Conservation (phyloP, 768 basidiomycete species). For the Rhodotorula babjevae region DNA sequence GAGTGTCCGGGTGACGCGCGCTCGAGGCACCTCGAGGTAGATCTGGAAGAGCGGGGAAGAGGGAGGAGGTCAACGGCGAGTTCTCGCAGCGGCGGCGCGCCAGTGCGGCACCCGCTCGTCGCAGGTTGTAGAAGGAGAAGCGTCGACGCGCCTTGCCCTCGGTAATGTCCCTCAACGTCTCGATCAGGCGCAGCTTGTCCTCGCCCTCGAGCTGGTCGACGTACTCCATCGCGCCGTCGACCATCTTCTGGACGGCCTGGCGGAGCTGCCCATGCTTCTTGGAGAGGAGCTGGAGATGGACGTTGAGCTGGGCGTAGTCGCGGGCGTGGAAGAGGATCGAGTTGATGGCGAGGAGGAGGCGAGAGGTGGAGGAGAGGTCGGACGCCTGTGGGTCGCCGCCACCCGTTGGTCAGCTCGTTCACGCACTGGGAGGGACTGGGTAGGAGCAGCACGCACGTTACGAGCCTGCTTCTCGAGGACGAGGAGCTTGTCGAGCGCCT, state of each 20-base stretch:
- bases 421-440: not conserved
- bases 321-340: conserved; percentile 67
- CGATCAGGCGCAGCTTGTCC: conserved; percentile 79
- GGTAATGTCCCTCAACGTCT: conserved; percentile 82
- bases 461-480: conserved; percentile 89
- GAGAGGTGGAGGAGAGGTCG: conserved; percentile 84
- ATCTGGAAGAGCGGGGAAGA: conserved; percentile 56
- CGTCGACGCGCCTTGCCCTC: conserved; percentile 78
- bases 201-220: conserved; percentile 70
- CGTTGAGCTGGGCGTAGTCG: conserved; percentile 52
- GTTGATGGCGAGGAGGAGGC: conserved; percentile 68
- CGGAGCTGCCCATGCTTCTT: conserved; percentile 98
- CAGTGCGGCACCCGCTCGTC: no score
- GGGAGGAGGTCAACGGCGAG: not conserved
- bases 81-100: no score
- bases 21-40: conserved; percentile 92
- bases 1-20: conserved; percentile 82
- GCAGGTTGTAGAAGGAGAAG: not conserved
- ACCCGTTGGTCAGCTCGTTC: no score
- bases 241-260: conserved; percentile 80
- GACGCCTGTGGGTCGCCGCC: conserved; percentile 60
- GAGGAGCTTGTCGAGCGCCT: conserved; percentile 83
- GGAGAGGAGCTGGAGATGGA: conserved; percentile 62
- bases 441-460: conserved; percentile 59
- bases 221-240: conserved; percentile 78